These are phyloP conservation scores for Castanospermum australe DNA, from an alignment of 306 rosid species.

Conservation along the genomic window DNA sequence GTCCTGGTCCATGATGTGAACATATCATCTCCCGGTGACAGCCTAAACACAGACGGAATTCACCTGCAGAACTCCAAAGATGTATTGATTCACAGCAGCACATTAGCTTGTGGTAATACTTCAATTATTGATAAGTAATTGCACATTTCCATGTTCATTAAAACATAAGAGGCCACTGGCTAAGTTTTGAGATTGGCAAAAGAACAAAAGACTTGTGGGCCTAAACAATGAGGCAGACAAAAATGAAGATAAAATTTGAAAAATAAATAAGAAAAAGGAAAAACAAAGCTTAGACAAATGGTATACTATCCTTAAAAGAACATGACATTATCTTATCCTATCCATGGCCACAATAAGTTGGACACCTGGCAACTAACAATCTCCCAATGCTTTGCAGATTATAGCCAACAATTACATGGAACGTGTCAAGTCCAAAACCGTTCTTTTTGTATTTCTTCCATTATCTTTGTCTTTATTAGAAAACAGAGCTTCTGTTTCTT, in stretches of 20 bases:
- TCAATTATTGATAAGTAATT: slow-evolving; percentile 7
- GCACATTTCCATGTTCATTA: not conserved
- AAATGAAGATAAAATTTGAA: not conserved
- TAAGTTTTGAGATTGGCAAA: not conserved
- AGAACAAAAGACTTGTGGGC: not conserved
- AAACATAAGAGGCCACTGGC: not conserved
- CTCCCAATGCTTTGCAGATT: slow-evolving; percentile 16
- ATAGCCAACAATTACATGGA: not conserved
- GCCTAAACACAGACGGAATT: slow-evolving; percentile 95
- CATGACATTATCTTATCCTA: slow-evolving; percentile 40
- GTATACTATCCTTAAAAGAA: slow-evolving; percentile 12
- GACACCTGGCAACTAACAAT: slow-evolving; percentile 36
- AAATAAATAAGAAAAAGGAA: slow-evolving; percentile 2
- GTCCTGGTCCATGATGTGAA: slow-evolving; percentile 75
- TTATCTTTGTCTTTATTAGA: slow-evolving; percentile 2
- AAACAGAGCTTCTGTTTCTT: slow-evolving; percentile 1
- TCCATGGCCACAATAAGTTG: slow-evolving; percentile 33
- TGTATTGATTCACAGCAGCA: slow-evolving; percentile 68
- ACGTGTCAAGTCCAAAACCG: slow-evolving; percentile 25
- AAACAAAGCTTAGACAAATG: not conserved
- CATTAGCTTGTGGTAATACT: slow-evolving; percentile 78
- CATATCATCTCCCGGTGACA: slow-evolving; percentile 81
- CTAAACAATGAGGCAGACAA: not conserved
- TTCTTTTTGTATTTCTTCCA: not conserved
- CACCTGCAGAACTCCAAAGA: slow-evolving; percentile 91